phyloP scores from a whole-genome alignment of 306 rosid genomes.

The Glycine soja region DNA sequence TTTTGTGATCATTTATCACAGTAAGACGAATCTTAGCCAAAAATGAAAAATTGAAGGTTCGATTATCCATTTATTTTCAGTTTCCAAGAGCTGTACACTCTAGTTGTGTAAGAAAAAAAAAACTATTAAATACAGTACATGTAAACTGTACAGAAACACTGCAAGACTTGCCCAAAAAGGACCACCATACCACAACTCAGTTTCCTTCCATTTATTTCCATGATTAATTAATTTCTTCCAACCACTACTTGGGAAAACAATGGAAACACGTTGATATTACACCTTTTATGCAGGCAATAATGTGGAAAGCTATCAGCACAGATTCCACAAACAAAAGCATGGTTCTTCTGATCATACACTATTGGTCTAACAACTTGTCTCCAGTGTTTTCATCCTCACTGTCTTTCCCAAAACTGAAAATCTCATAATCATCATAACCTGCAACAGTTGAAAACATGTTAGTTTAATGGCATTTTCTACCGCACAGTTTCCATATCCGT shows the following conservation, averaged over 20 bases:
- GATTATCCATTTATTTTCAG: conserved; percentile 3
- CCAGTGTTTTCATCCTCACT: conserved; percentile 59
- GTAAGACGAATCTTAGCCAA: not conserved
- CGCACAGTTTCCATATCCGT: conserved; percentile 33
- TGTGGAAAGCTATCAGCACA: conserved; percentile 19
- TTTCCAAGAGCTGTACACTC: conserved; percentile 47
- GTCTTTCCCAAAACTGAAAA: conserved; percentile 62
- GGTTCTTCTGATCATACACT: conserved; percentile 43
- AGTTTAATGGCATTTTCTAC: conserved; percentile 13
- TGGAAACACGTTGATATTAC: conserved; percentile 21
- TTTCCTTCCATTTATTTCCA: conserved; percentile 36
- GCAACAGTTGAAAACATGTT: conserved; percentile 48
- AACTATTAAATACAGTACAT: conserved; percentile 21
- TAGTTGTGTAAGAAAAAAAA: conserved; percentile 31
- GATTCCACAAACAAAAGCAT: conserved; percentile 27
- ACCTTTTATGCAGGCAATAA: conserved; percentile 37
- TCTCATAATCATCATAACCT: conserved; percentile 86
- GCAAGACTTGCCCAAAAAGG: conserved; percentile 14
- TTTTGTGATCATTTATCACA: not conserved
- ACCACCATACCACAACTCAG: not conserved
- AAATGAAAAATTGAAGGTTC: conserved; percentile 26
- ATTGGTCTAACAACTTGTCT: conserved; percentile 55
- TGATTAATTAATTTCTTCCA: conserved; percentile 32
- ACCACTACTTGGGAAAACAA: conserved; percentile 26
- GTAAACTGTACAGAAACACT: conserved; percentile 47